phyloP scores from a whole-genome alignment of 2,329 filamentous ascomycete genomes.

The Bipolaris oryzae region DNA sequence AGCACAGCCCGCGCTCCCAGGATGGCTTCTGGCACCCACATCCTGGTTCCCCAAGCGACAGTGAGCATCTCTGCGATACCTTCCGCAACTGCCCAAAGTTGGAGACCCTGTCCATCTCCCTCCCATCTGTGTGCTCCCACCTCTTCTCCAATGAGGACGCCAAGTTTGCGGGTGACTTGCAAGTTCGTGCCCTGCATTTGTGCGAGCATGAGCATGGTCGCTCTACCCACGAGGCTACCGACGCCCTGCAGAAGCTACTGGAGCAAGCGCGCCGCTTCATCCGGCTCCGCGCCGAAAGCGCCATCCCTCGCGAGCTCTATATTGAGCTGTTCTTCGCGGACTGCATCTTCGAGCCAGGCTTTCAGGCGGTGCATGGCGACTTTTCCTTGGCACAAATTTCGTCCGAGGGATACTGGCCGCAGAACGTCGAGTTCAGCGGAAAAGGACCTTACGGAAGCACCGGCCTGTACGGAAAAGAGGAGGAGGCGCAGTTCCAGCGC shows the following conservation, averaged over 20 bases:
- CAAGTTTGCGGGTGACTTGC: conserved; percentile 55
- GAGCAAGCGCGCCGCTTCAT: conserved; percentile 52
- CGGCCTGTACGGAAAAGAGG: conserved; percentile 57
- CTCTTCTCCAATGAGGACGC: conserved; percentile 55
- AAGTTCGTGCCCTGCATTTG: conserved; percentile 57
- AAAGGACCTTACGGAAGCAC: conserved; percentile 59
- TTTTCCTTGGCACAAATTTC: conserved; percentile 53
- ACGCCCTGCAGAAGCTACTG: conserved; percentile 50
- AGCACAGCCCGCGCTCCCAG: conserved; percentile 60
- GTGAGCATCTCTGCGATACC: conserved; percentile 57
- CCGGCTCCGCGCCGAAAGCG: conserved; percentile 45
- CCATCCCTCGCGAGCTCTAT: conserved; percentile 49
- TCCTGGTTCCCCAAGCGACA: conserved; percentile 52
- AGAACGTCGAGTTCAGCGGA: conserved; percentile 43
- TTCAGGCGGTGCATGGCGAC: conserved; percentile 55
- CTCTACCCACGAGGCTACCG: conserved; percentile 44
- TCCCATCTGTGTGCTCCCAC: conserved; percentile 56
- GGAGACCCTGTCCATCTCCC: conserved; percentile 56
- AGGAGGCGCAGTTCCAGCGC: conserved; percentile 51
- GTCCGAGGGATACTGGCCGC: conserved; percentile 52
- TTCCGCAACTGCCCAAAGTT: conserved; percentile 55
- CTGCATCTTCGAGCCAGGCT: conserved; percentile 58
- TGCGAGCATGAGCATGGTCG: conserved; percentile 51
- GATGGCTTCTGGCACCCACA: conserved; percentile 60
- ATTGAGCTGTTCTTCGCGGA: conserved; percentile 60